phyloP scores from a whole-genome alignment of 2,329 filamentous ascomycete species.

The Xenoacremonium recifei region DNA sequence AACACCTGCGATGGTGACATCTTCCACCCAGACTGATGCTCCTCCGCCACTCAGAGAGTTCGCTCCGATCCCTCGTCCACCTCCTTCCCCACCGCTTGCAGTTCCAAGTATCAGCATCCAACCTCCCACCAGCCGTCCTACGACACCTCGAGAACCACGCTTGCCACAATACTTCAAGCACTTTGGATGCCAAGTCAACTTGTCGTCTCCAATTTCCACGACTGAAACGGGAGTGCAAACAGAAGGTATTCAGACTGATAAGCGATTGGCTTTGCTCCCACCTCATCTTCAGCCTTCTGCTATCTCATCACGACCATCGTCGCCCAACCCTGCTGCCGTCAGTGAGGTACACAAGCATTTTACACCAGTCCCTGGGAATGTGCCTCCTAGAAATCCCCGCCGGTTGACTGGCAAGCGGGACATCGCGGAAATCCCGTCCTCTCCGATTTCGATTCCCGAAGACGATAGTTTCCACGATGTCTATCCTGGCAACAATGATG shows the following conservation, averaged over 20 bases:
- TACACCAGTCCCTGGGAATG: constrained; percentile 50
- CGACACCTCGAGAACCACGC: constrained; percentile 70
- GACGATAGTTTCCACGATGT: constrained; percentile 52
- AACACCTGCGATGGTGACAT: constrained; percentile 46
- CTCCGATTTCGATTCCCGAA: constrained; percentile 41
- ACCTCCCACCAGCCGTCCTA: constrained; percentile 80
- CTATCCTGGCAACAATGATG: constrained; percentile 79
- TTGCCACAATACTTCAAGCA: constrained; percentile 83
- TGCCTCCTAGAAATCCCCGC: constrained; percentile 60
- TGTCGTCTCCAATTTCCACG: constrained; percentile 24
- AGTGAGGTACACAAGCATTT: constrained; percentile 40
- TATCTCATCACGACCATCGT: constrained; percentile 61
- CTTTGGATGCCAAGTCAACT: constrained; percentile 74
- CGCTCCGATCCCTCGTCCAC: constrained; percentile 25
- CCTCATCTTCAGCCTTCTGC: constrained; percentile 76
- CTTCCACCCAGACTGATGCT: constrained; percentile 60
- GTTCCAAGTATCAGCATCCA: constrained; percentile 91
- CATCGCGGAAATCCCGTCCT: constrained; percentile 49
- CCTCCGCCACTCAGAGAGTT: constrained; percentile 4
- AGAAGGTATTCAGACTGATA: constrained; percentile 84
- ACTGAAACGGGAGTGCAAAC: constrained; percentile 66
- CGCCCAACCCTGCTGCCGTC: constrained; percentile 42
- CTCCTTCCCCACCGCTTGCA: constrained; percentile 41
- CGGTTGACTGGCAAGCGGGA: constrained; percentile 49
- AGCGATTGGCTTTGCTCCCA: constrained; percentile 71